Evolutionary conservation across 2,329 filamentous ascomycete species (phyloP), one percentile per base, ranked within the genome.

Genomic region (Cercospora janseana): DNA sequence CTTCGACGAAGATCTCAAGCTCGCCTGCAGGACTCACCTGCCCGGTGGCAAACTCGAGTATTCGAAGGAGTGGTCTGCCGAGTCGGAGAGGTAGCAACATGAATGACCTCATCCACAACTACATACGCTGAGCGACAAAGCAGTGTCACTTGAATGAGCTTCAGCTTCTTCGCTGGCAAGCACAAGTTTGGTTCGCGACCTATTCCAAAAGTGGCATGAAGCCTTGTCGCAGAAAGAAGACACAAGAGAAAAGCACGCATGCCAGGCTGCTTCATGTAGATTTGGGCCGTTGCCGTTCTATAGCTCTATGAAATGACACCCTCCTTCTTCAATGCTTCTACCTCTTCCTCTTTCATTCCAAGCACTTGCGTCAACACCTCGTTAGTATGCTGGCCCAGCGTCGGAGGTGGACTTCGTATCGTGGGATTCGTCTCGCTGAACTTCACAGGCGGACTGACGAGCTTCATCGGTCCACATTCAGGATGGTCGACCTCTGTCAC

Each of bases 401-500:
- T 87, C 1, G 93, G 93, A 13, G 93, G 93, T 20, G 87, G 80
- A 3, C 77, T 85, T 26, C 92, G 78, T 29, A 95, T 82, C 3
- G 82, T 80, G 0, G 91, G 89, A 59, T 79, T 83, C 20, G 86
- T 87, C 59, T 91, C 83, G 4, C 90, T 95, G 69, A 90, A 95
- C 69, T 98, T 98, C 52, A 98, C 85, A 0, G 93, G 93, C 0
- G 90, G 94, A 64, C 95, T 96, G 46, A 98, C 86, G 65, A 98
- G 74, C 70, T 90, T 91, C 56, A 98, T 85, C 0, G 85, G 80
- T 0, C 93, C 93, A 67, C 92, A 97, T 6, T 78, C 75, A 4
- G 81, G 81, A 66, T 98, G 93, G 0, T 95, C 81, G 35, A 96
- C 75, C 65, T 95, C 86, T 10, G 88, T 81, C 1, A 98, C 86